phyloP scores from a whole-genome alignment of 148 eudicot genomes.

The Camellia lanceoleosa region DNA sequence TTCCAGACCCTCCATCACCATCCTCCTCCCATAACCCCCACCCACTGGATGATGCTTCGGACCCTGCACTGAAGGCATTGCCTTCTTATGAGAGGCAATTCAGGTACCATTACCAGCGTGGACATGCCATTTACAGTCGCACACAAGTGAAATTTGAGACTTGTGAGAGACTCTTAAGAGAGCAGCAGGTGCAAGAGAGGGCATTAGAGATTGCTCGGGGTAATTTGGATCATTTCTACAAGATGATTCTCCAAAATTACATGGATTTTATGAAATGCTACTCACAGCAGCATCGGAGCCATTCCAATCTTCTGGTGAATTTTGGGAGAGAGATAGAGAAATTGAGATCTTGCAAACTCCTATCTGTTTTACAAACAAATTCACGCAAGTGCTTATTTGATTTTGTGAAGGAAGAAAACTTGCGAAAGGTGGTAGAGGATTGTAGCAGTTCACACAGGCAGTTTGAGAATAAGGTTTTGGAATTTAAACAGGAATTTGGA shows the following conservation, averaged over 20 bases:
- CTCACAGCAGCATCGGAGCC: conserved; percentile 65
- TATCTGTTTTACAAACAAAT: conserved; percentile 60
- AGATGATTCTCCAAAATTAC: conserved; percentile 71
- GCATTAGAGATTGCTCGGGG: conserved; percentile 94
- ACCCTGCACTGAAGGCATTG: conserved; percentile 91
- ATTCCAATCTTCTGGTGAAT: conserved; percentile 64
- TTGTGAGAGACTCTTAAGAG: conserved; percentile 64
- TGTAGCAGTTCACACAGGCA: conserved; percentile 81
- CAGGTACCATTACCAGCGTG: conserved; percentile 83
- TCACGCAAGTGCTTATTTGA: conserved; percentile 79
- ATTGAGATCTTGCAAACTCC: conserved; percentile 64
- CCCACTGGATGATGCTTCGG: conserved; percentile 79
- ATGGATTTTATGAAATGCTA: conserved; percentile 72
- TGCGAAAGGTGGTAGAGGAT: conserved; percentile 67
- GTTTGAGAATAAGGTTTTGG: conserved; percentile 80
- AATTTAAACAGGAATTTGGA: conserved; percentile 86
- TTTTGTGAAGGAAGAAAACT: conserved; percentile 87
- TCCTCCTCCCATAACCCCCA: conserved; percentile 57
- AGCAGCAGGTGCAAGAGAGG: conserved; percentile 90
- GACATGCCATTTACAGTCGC: conserved; percentile 64
- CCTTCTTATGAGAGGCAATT: conserved; percentile 94
- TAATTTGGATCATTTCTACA: conserved; percentile 73
- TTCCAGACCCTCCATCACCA: conserved; percentile 53
- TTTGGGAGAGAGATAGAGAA: conserved; percentile 75
- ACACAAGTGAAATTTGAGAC: conserved; percentile 47